Evolutionary conservation across 2,329 filamentous ascomycete species (phyloP), one percentile per base, ranked within the genome.

Genomic region (Sphaerulina populicola): DNA sequence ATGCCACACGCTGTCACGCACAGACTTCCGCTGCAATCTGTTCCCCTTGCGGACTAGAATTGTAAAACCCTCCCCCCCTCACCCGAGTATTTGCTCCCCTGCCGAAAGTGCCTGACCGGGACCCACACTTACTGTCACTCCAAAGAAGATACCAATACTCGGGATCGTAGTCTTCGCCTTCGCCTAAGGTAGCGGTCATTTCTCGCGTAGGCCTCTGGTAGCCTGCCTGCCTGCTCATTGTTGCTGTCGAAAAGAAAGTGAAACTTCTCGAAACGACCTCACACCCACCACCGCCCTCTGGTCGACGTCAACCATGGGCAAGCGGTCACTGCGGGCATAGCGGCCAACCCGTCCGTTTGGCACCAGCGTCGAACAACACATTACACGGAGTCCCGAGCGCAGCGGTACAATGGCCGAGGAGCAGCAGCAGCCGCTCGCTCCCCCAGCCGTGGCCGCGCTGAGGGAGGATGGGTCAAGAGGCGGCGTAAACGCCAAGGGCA

Each of bases 391-490:
- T 47, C 36, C 35, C 30, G 23, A 45, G 47, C 38, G 27, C 23
- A 41, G 42, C 27, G 27, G 49, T 38, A 31, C 47, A 45, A 51
- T 48, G 45, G 41, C 52, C 14, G 53, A 55, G 40, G 51, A 44
- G 7, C 31, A 44, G 29, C 50, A 46, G 29, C 50, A 46, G 49
- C 66, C 63, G 33, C 63, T 74, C 62, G 67, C 68, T 21, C 70
- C 72, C 53, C 72, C 71, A 31, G 71, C 67, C 9, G 70, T 75
- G 48, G 64, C 64, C 23, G 70, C 72, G 23, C 60, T 75, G 59
- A 69, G 64, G 59, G 66, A 69, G 42, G 68, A 71, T 54, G 70
- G 69, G 11, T 63, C 30, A 52, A 55, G 47, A 27, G 56, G 56
- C 18, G 57, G 56, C 18, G 57, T 45, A 29, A 35, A 29, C 43